Percentiles rank a stretch among this genome's conserved stretches.
phyloP scores from a whole-genome alignment of 2,329 filamentous ascomycete species.

The Trichoderma asperellum region DNA sequence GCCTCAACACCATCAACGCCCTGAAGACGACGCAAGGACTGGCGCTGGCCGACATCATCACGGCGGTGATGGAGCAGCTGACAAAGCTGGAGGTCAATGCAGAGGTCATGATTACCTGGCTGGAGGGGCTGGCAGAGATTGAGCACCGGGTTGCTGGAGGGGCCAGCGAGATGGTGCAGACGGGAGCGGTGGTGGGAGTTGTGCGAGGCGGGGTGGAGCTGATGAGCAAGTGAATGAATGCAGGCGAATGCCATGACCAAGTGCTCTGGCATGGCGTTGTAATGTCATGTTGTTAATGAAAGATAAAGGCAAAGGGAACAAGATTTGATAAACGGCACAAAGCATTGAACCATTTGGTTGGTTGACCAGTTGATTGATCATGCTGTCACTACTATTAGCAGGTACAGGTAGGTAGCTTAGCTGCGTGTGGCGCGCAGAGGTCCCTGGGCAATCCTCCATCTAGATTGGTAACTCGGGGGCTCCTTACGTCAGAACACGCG shows the following conservation, averaged over 20 bases:
- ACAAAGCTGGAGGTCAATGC: slow-evolving; percentile 80
- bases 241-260: not conserved
- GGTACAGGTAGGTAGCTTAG: not conserved
- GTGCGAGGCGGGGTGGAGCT: slow-evolving; percentile 85
- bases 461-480: not conserved
- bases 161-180: slow-evolving; percentile 85
- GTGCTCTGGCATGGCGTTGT: not conserved
- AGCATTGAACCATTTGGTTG: not conserved
- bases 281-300: not conserved
- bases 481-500: slow-evolving; percentile 21
- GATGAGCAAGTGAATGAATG: slow-evolving; percentile 43
- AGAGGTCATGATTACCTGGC: slow-evolving; percentile 87
- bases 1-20: slow-evolving; percentile 83
- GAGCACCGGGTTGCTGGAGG: slow-evolving; percentile 90
- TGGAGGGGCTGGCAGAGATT: slow-evolving; percentile 88
- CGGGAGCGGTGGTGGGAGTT: slow-evolving; percentile 88
- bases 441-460: not conserved
- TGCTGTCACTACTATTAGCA: not conserved
- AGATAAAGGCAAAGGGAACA: not conserved
- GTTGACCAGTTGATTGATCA: not conserved
- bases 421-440: slow-evolving; percentile 10
- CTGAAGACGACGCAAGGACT: slow-evolving; percentile 85
- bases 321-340: not conserved
- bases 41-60: slow-evolving; percentile 91
- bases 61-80: slow-evolving; percentile 80